Evolutionary conservation across 352 stramenopile genomes (phyloP), one percentile per base, ranked within the genome.

Genomic region (Phytopythium sindhum): DNA sequence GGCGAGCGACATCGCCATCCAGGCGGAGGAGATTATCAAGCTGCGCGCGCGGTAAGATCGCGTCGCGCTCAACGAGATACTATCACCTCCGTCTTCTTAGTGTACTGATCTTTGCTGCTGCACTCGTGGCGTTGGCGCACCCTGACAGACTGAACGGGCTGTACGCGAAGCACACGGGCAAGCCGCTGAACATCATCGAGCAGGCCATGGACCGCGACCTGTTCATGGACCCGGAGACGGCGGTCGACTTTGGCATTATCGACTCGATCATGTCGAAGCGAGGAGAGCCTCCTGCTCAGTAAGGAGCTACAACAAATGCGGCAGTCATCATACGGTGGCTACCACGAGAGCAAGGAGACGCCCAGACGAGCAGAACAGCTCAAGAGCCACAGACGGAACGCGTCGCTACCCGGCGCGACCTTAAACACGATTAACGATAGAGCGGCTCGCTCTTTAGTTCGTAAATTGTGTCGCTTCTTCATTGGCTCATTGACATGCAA

Each of bases 1-100:
- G 96, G 97, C 97, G 4, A 96, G 89, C 58, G 97, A 99, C 72
- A 99, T 99, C 77, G 95, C 97, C 42, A 99, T 99, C 70, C 96
- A 99, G 67, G 97, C 97, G 0, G 93, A 99, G 73, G 97, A 99
- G 84, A 99, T 99, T 77, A 98, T 99, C 75, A 97, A 96, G 71
- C 80, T 94, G 19, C 86, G 84, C 44, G 61, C 78, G 26, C 74
- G 87, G 86, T 93, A 70, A 26, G 42, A 23, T 17, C 53, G 39
- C 7, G 11, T 24, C 24, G 61, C 31, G 29, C 55, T 68, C 28
- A 65, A 29, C 48, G 52, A 29, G 21, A 52, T 63, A 44, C 28
- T 14, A n/a, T n/a, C n/a, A n/a, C n/a, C 33, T 39, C 33, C 7
- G 10, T 39, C 33, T 37, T 37, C 33, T 11, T 35, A 35, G 3